Conservation (phyloP, 441 rosid genomes). For the Aleurites moluccanus region DNA sequence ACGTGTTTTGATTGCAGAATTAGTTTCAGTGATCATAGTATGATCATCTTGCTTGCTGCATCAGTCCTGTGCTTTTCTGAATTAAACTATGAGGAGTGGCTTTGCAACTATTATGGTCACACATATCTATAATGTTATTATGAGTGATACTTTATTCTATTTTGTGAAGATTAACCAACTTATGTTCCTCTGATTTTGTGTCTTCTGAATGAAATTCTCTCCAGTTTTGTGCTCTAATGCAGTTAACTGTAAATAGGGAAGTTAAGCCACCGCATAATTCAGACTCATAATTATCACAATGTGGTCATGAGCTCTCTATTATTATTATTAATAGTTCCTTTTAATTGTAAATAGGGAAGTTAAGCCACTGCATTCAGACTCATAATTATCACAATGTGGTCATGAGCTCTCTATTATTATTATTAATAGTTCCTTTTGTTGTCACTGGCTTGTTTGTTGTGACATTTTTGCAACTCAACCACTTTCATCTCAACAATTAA, state of each 20-base stretch:
- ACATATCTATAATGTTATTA: background rate
- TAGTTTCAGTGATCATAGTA: background rate
- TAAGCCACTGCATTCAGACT: no score
- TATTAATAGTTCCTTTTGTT: background rate
- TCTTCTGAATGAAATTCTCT: background rate
- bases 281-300: background rate
- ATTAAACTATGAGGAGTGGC: background rate
- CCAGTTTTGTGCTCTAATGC: background rate
- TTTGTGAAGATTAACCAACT: background rate
- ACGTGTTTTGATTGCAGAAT: background rate
- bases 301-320: background rate
- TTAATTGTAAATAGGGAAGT: no score
- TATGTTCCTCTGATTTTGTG: no score
- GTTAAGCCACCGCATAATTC: no score
- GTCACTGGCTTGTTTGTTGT: slow-evolving; percentile 4
- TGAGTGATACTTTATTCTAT: background rate
- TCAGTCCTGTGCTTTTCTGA: slow-evolving; percentile 10
- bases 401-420: background rate
- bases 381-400: no score
- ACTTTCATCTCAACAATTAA: background rate
- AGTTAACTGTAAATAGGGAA: background rate
- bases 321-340: background rate
- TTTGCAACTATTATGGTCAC: background rate
- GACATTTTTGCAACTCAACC: background rate
- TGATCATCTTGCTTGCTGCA: background rate